Evolutionary conservation across 2,329 filamentous ascomycete genomes (phyloP).

Genomic region (Aspergillus luchuensis): DNA sequence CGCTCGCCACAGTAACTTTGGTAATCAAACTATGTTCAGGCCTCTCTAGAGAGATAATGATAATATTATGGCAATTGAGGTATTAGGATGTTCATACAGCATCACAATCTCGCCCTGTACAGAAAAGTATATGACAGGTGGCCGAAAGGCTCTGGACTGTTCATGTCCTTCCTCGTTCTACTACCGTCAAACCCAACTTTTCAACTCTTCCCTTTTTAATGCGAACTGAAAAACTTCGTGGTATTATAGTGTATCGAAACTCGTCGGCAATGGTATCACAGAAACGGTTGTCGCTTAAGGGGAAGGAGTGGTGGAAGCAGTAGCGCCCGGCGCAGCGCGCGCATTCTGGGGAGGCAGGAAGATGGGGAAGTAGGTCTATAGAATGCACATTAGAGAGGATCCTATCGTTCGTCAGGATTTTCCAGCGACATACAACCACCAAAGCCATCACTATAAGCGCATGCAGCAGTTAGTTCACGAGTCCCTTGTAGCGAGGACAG

Average conservation of each 20-base stretch:
- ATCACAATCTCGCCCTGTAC: conserved; percentile 1
- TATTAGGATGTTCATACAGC: conserved; percentile 8
- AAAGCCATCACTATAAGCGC: conserved; percentile 61
- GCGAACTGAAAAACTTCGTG: neutral
- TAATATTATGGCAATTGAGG: conserved; percentile 5
- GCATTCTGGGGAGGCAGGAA: conserved; percentile 60
- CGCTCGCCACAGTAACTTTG: neutral
- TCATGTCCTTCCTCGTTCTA: neutral
- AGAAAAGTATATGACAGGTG: neutral
- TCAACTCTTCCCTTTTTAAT: neutral
- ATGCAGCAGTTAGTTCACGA: conserved; percentile 18
- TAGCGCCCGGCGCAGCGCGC: conserved; percentile 42
- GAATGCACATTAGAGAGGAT: conserved; percentile 16
- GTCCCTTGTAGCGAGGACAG: neutral
- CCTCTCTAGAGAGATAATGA: neutral
- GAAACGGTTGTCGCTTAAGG: conserved; percentile 13
- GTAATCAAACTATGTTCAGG: neutral
- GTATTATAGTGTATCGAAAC: neutral
- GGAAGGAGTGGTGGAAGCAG: conserved; percentile 47
- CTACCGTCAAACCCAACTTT: neutral
- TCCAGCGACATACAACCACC: conserved; percentile 45
- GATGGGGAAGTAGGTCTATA: conserved; percentile 64
- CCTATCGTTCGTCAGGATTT: conserved; percentile 2
- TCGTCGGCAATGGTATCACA: conserved; percentile 9
- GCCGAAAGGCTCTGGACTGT: neutral